phyloP scores from a whole-genome alignment of 2,329 filamentous ascomycete species.

The Botryotinia calthae region DNA sequence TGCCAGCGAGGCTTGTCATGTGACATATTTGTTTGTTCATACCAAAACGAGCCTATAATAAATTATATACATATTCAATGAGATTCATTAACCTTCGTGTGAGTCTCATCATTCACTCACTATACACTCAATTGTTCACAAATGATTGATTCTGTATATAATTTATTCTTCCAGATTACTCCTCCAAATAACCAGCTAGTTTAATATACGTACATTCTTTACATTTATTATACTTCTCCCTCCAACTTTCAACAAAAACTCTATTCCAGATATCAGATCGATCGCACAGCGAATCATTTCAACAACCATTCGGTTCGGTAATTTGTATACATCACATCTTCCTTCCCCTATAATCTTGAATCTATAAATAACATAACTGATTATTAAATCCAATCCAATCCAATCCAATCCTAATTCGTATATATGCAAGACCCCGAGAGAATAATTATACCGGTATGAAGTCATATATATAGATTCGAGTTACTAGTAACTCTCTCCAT shows the following conservation, averaged over 20 bases:
- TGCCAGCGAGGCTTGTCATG: conserved; percentile 8
- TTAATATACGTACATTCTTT: no score
- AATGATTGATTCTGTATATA: no score
- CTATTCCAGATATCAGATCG: no score
- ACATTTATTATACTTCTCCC: no score
- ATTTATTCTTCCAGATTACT: no score
- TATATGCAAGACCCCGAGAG: no score
- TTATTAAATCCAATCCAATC: neutral
- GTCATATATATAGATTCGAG: no score
- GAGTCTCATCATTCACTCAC: no score
- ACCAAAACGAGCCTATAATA: rapidly evolving
- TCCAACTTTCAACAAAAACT: neutral
- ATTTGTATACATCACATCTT: neutral
- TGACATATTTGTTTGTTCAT: neutral
- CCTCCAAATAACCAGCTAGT: no score
- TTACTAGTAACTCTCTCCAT: no score
- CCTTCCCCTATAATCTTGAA: neutral
- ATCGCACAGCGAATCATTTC: neutral
- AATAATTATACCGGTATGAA: no score
- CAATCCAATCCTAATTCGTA: neutral
- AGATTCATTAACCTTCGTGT: rapidly evolving
- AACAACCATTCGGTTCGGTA: neutral
- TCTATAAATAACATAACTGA: neutral
- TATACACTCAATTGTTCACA: no score
- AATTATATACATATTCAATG: neutral